phyloP scores from a whole-genome alignment of 106 monocot species.

The Hemerocallis citrina region DNA sequence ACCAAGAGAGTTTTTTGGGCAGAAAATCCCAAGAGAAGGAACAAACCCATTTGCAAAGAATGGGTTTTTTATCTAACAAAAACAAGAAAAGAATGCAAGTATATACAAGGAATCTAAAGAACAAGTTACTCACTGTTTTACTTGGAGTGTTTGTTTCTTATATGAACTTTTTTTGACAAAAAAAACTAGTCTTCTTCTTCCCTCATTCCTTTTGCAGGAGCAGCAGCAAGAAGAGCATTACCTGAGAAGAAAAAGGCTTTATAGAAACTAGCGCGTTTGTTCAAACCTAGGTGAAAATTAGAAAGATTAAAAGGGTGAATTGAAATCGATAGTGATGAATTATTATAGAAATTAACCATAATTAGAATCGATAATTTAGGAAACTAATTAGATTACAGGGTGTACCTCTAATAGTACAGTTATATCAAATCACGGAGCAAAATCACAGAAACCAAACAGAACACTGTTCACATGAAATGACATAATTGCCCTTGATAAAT shows the following conservation, averaged over 20 bases:
- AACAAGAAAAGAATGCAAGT: background rate
- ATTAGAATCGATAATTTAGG: too few relatives aligned
- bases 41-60: background rate
- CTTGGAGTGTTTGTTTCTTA: too few relatives aligned
- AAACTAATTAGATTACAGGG: too few relatives aligned
- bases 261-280: background rate
- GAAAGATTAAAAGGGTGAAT: background rate
- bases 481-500: background rate
- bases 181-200: background rate
- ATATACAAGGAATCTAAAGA: background rate
- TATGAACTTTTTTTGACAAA: too few relatives aligned
- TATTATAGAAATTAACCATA: background rate
- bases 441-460: background rate
- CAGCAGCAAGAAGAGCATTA: background rate
- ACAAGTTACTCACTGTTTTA: background rate
- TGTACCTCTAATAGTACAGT: background rate
- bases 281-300: slow-evolving; percentile 1
- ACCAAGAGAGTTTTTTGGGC: background rate
- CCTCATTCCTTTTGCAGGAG: background rate
- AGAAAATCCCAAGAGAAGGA: background rate
- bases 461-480: background rate
- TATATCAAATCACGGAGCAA: slow-evolving; percentile 1
- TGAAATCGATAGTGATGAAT: background rate
- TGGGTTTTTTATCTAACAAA: background rate
- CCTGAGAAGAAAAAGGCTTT: background rate